Evolutionary conservation across 2,329 filamentous ascomycete species (phyloP).

Genomic region (Trichothecium sympodiale): DNA sequence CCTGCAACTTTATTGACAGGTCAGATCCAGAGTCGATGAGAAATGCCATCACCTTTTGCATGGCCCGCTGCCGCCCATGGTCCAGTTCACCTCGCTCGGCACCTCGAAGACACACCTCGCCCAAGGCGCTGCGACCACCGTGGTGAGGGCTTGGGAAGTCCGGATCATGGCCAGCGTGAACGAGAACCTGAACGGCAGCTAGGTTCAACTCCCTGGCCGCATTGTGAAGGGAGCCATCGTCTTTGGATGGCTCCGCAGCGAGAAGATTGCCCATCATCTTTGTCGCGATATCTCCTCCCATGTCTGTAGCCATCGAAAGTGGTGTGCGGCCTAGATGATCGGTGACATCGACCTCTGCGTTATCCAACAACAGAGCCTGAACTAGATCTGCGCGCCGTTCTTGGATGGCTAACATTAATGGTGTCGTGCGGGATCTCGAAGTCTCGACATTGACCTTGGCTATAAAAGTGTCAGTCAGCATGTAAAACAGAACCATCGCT

Average conservation of each 20-base stretch:
- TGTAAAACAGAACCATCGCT: conserved; percentile 4
- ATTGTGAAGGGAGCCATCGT: conserved; percentile 58
- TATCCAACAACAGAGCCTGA: conserved; percentile 42
- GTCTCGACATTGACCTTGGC: conserved; percentile 49
- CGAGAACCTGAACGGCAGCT: conserved; percentile 41
- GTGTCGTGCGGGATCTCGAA: conserved; percentile 38
- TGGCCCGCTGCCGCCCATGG: conserved; percentile 34
- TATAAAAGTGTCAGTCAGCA: conserved; percentile 12
- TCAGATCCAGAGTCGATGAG: conserved; percentile 48
- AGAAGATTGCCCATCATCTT: conserved; percentile 44
- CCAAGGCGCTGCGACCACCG: conserved; percentile 50
- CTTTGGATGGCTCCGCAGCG: conserved; percentile 41
- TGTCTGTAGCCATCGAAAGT: conserved; percentile 45
- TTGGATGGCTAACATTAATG: conserved; percentile 48
- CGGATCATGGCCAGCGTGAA: conserved; percentile 48
- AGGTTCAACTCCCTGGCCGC: conserved; percentile 49
- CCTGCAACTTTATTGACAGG: conserved; percentile 40
- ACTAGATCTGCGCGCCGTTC: conserved; percentile 45
- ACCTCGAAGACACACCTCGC: conserved; percentile 49
- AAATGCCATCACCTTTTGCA: conserved; percentile 45
- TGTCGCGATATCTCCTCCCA: conserved; percentile 41
- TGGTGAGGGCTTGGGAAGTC: conserved; percentile 55
- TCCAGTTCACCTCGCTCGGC: conserved; percentile 32
- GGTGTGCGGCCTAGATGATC: conserved; percentile 48
- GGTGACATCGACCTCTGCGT: conserved; percentile 46